Evolutionary conservation across 2,329 filamentous ascomycete genomes (phyloP), one percentile per base, ranked within the genome.

Genomic region (Penicillium expansum): DNA sequence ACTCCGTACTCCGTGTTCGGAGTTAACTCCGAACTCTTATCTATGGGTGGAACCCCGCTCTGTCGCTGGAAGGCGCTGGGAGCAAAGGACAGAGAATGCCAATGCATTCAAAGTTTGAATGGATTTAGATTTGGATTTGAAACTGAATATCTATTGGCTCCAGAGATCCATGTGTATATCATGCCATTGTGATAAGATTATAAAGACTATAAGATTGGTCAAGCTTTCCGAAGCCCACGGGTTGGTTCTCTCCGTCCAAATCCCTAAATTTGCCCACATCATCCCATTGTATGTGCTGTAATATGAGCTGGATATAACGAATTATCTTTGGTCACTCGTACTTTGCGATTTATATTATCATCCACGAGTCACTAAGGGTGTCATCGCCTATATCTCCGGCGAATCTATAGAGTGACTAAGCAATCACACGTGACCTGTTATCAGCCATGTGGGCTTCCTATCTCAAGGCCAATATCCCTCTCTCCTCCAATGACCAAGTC

Each of bases 31-130:
- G 33, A 53, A n/a, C 22, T 30, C 62, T 63, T 65, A 65, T 64
- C 60, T 59, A 47, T 50, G 54, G 6, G 32, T 14, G 41, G 24
- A 38, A 29, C 52, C 52, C 61, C 56, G 42, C 61, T 42, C 45
- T 65, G 62, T 64, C 38, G 53, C 55, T 58, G 60, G 63, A 64
- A 65, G 63, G 62, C 59, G 62, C 45, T 51, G 42, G 27, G 9
- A 33, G 42, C 32, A 42, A 43, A 18, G 1, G 44, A 30, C 18
- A n/a, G 38, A 41, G 5, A n/a, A 29, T 18, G 16, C 6, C 44
- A 22, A 24, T 22, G 30, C n/a, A n/a, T 29, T 9, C 27, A 29
- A 9, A 29, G 27, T 29, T 44, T 20, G 42, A 20, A 41, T 41
- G 6, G 13, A 47, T 7, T 20, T 7, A 14, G 4, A 10, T n/a